Conservation (phyloP, 2,329 filamentous ascomycete genomes). For the Cercospora beticola region DNA sequence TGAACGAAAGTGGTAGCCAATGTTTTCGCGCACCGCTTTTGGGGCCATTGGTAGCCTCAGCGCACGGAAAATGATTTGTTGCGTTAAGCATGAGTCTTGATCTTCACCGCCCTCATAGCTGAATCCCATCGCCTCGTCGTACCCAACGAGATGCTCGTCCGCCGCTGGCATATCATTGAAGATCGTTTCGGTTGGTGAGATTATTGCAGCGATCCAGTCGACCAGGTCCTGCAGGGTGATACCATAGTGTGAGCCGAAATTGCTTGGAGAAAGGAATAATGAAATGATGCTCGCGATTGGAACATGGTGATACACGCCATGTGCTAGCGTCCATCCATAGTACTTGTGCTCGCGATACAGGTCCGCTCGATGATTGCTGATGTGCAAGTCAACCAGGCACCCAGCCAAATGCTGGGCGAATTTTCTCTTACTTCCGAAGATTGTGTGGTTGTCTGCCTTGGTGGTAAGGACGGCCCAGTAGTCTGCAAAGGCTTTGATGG, state of each 20-base stretch:
- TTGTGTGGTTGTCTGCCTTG: neutral
- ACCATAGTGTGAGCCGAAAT: neutral
- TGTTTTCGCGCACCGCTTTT: neutral
- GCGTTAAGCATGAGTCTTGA: neutral
- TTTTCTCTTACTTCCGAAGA: neutral
- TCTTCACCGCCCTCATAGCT: neutral
- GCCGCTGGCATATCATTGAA: neutral
- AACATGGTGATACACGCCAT: neutral
- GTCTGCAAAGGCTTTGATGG: neutral
- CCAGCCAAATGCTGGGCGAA: neutral
- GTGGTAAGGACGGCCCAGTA: neutral
- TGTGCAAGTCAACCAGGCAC: neutral
- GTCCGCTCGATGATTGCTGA: neutral
- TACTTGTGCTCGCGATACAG: neutral
- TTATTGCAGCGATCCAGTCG: neutral
- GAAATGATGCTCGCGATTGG: neutral
- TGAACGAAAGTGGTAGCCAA: neutral
- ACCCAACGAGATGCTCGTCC: neutral
- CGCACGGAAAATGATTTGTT: neutral
- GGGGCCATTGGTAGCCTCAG: neutral
- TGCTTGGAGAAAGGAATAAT: neutral
- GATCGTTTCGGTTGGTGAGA: neutral
- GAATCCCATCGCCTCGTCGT: neutral
- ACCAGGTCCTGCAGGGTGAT: neutral
- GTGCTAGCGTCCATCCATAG: neutral